Evolutionary conservation across 176 grass and related monocot genomes (phyloP).

Genomic region (Juncus inflexus): DNA sequence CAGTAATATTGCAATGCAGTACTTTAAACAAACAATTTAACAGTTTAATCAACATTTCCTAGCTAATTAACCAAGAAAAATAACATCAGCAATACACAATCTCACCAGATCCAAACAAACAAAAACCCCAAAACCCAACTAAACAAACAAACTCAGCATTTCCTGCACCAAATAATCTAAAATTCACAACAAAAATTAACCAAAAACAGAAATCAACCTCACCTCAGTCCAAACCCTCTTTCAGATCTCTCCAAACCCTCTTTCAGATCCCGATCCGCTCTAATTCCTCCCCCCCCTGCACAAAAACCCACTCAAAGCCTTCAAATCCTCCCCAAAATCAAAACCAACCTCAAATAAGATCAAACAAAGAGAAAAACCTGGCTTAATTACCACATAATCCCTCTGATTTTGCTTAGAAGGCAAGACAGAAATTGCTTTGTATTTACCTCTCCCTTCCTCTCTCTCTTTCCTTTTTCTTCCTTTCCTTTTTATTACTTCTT

Average conservation of each 20-base stretch:
- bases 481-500: background rate
- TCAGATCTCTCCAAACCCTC: background rate
- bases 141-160: background rate
- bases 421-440: background rate
- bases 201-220: background rate
- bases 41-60: background rate
- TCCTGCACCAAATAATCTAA: background rate
- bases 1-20: too few relatives aligned
- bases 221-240: background rate
- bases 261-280: conserved; percentile 11
- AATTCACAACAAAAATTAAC: background rate
- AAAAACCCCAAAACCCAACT: background rate
- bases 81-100: background rate
- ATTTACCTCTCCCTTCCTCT: background rate
- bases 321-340: conserved; percentile 12
- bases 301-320: conserved; percentile 13
- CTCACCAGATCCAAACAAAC: background rate
- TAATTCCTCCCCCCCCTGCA: background rate
- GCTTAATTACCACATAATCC: background rate
- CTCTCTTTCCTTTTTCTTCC: background rate
- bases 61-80: conserved; percentile 8
- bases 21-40: too few relatives aligned
- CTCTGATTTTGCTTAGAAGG: conserved; percentile 22
- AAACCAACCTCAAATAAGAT: background rate
- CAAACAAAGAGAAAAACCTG: background rate